Conservation (phyloP, 768 basidiomycete species). For the Boletus bicolor region DNA sequence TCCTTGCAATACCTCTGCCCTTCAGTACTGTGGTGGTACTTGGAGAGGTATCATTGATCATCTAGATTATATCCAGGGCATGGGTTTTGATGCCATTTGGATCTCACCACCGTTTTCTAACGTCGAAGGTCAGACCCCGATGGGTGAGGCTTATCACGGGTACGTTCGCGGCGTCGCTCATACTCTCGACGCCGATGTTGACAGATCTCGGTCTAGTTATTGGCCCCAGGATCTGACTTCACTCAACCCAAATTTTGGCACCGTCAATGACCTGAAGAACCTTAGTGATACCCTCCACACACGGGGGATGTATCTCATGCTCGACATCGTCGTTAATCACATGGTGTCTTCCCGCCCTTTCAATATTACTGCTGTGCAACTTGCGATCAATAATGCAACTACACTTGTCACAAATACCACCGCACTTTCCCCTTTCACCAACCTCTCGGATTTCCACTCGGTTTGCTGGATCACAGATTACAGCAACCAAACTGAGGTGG, state of each 20-base stretch:
- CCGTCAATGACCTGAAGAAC: conserved; percentile 46
- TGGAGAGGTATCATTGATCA: conserved; percentile 50
- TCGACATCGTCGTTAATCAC: conserved; percentile 64
- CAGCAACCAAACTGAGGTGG: conserved; percentile 45
- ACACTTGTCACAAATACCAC: conserved; percentile 19
- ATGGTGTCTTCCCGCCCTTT: conserved; percentile 40
- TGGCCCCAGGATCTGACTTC: conserved; percentile 48
- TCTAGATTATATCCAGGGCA: conserved; percentile 60
- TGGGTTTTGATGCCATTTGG: conserved; percentile 63
- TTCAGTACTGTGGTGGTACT: conserved; percentile 56
- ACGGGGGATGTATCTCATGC: conserved; percentile 57
- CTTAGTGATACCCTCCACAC: conserved; percentile 46
- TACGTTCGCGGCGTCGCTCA: conserved; percentile 10
- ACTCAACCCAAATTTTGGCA: conserved; percentile 55
- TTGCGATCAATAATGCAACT: conserved; percentile 13
- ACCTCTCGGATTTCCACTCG: conserved; percentile 37
- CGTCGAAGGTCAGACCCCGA: conserved; percentile 44
- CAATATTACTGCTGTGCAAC: conserved; percentile 22
- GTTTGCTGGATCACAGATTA: conserved; percentile 43
- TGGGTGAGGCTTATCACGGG: conserved; percentile 60
- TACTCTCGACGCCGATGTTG: not conserved
- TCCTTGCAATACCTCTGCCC: conserved; percentile 44
- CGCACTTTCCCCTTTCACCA: conserved; percentile 30
- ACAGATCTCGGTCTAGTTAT: conserved; percentile 34
- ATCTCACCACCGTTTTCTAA: conserved; percentile 54